Conservation (phyloP, 1,139 yeast species). For the Yamadazyma kanchanaburiensis region DNA sequence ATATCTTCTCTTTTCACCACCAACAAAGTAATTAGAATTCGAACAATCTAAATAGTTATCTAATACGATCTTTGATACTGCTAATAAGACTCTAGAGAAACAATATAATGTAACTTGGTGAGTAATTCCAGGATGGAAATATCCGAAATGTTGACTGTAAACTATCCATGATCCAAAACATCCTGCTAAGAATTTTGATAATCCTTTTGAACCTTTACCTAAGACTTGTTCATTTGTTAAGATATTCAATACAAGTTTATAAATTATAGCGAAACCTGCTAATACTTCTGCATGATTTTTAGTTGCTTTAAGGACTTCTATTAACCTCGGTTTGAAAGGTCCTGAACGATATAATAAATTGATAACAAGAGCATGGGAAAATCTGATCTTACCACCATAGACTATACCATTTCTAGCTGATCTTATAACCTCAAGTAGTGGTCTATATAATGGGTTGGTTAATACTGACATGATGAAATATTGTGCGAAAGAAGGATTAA, state of each 20-base stretch:
- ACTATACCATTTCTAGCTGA: constrained; percentile 54
- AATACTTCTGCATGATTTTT: constrained; percentile 64
- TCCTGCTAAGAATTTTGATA: constrained; percentile 58
- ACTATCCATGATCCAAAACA: constrained; percentile 61
- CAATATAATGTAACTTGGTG: constrained; percentile 63
- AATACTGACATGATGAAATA: constrained; percentile 17
- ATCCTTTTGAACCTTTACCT: constrained; percentile 27
- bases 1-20: constrained; percentile 13
- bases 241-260: constrained; percentile 40
- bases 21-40: constrained; percentile 32
- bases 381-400: constrained; percentile 72
- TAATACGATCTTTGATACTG: constrained; percentile 46
- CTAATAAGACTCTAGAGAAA: constrained; percentile 55
- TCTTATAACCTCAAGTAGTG: constrained; percentile 36
- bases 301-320: constrained; percentile 55
- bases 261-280: constrained; percentile 64
- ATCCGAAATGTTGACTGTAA: constrained; percentile 54
- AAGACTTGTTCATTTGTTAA: constrained; percentile 32
- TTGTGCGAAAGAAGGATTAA: no score
- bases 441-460: constrained; percentile 31
- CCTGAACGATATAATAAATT: constrained; percentile 52
- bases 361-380: constrained; percentile 71
- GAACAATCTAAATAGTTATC: constrained; percentile 35
- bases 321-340: constrained; percentile 44
- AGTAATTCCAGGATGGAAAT: constrained; percentile 48